Base-by-base conservation (phyloP, 1,284 basidiomycete genomes). In the Rhodotorula sp. region DNA sequence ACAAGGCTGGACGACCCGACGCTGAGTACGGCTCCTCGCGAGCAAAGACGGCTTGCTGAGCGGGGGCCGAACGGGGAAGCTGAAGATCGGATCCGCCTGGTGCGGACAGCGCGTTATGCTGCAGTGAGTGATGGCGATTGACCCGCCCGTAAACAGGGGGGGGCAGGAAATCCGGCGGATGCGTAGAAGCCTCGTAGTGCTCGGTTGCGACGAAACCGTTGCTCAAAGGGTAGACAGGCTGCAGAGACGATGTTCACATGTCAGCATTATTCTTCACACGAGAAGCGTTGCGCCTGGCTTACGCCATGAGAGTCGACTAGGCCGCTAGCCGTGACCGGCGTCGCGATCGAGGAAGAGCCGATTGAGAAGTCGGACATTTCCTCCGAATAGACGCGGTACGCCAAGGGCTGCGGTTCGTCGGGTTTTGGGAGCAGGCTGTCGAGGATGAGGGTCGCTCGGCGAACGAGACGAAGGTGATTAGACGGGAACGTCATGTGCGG, bases 391-490 rank as follows among this genome's bases (percentile, higher is more conserved):
- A 46, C 7, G 3, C n/a, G 20, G 14, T 44, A 7, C 3, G 12
- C 17, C 29, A 55, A 20, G 10, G 53, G 53, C 5, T 42, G 54
- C 3, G 24, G 15, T 17, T 62, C 37, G 7, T 53, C 62, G 30
- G 62, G 56, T 7, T 14, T 18, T 6, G 56, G 56, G 10, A 67
- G 54, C 6, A 62, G 26, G 60, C 49, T 55, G 30, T 57, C 54
- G 29, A 67, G 20, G 53, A 67, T 37, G 15, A 46, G 45, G 6
- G 37, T 14, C 26, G 46, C 60, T 26, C 66, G 66, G 8, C 48
- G 29, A 10, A 58, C 48, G 54, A 67, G 30, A 46, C 66, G 59
- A 55, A 3, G 14, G n/a, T 54, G 53, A 3, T 17, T 17, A 8
- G 53, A 26, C 53, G 53, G 53, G 26, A 54, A 54, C 14, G 12